These are phyloP conservation scores for Asclepias syriaca DNA, from an alignment of 257 asterid genomes.

Conservation along the genomic window DNA sequence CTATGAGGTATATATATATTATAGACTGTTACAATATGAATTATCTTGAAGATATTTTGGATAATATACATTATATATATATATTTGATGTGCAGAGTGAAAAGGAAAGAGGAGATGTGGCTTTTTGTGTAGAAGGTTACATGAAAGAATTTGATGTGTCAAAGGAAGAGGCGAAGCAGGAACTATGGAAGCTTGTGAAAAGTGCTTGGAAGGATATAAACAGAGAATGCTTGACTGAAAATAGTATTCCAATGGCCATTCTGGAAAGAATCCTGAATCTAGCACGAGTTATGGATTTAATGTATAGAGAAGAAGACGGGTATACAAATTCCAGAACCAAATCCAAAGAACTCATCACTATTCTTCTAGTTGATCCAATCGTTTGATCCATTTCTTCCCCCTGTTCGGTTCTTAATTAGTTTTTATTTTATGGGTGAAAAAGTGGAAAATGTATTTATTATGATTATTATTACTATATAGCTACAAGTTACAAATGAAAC, in stretches of 20 bases:
- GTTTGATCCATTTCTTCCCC: too few species aligned
- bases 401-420: too few species aligned
- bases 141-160: conserved; percentile 3
- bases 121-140: conserved; percentile 1
- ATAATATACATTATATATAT: too few species aligned
- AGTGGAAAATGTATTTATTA: too few species aligned
- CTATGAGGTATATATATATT: neutral
- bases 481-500: too few species aligned
- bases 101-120: conserved; percentile 2
- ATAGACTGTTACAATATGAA: too few species aligned
- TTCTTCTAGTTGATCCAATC: conserved; percentile 11
- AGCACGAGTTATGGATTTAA: neutral
- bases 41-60: too few species aligned
- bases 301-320: conserved; percentile 11
- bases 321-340: conserved; percentile 12
- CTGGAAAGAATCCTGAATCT: conserved; percentile 2
- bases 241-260: neutral
- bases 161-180: neutral
- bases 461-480: too few species aligned
- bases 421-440: too few species aligned
- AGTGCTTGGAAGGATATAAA: conserved; percentile 21
- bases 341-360: neutral
- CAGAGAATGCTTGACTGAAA: neutral
- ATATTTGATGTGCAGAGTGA: neutral
- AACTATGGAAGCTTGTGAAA: neutral